Percentiles rank a stretch among this genome's conserved stretches.
Evolutionary conservation across 2,329 filamentous ascomycete species (phyloP).

Genomic region (Neofusicoccum parvum): DNA sequence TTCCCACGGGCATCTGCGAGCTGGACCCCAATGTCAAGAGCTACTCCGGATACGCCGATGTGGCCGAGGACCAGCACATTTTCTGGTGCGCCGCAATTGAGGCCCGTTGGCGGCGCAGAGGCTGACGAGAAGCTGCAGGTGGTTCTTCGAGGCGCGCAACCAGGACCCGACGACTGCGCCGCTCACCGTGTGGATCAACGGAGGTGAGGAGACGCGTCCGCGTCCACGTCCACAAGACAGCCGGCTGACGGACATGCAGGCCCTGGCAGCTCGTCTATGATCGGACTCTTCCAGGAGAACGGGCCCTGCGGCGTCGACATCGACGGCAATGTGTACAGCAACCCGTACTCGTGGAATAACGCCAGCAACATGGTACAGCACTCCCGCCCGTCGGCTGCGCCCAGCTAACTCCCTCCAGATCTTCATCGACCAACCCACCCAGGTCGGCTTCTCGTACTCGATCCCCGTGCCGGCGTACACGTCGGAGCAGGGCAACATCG

Average conservation of each 20-base stretch:
- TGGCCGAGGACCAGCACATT: conserved; percentile 54
- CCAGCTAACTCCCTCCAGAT: conserved; percentile 39
- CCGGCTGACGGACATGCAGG: conserved; percentile 35
- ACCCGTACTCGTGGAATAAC: conserved; percentile 66
- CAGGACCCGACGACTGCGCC: conserved; percentile 54
- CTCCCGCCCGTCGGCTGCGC: background rate
- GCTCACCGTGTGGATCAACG: conserved; percentile 61
- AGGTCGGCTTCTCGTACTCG: conserved; percentile 61
- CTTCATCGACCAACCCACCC: conserved; percentile 68
- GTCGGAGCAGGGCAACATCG: conserved; percentile 38
- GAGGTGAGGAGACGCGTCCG: conserved; percentile 6
- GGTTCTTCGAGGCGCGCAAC: conserved; percentile 59
- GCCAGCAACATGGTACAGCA: conserved; percentile 61
- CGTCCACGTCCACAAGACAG: background rate
- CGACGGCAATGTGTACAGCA: conserved; percentile 54
- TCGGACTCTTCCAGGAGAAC: conserved; percentile 56
- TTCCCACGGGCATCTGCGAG: conserved; percentile 57
- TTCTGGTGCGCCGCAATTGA: conserved; percentile 48
- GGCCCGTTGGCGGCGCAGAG: too few relatives aligned
- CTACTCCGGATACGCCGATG: conserved; percentile 59
- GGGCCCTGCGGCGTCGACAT: conserved; percentile 56
- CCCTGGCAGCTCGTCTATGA: conserved; percentile 61
- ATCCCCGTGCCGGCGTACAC: conserved; percentile 45
- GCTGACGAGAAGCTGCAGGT: conserved; percentile 25
- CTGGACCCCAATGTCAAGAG: conserved; percentile 58